Base-by-base conservation (phyloP, 1,139 yeast species). In the Citeromyces hawaiiensis region DNA sequence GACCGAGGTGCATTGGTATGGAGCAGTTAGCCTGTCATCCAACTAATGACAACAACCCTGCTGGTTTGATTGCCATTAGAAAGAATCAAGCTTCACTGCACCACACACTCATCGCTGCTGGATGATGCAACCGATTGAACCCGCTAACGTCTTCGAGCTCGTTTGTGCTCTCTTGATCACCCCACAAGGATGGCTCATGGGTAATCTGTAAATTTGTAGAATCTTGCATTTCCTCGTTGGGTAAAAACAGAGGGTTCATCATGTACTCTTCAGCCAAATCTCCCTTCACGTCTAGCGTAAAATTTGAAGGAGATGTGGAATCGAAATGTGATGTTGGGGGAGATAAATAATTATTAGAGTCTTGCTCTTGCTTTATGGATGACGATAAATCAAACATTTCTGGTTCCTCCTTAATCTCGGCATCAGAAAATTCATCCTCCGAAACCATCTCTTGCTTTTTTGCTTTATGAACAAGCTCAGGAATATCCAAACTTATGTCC, bases 111-210 rank as follows among this genome's bases (percentile, higher is more conserved):
- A 51, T 53, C 59, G 48, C 62, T 57, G 62, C 58, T 53, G 57
- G 55, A 53, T 54, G 60, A 57, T 56, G 61, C 61, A 57, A 59
- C 51, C 54, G 50, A 52, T 56, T 55, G 54, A 19, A 33, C 35
- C 19, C 35, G 35, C 35, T 14, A 33, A 33, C 19, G 17, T 33
- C 35, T n/a, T 33, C 42, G 5, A 34, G 29, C 19, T 36, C 39
- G 18, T 37, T 34, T 19, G 21, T 19, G 7, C 7, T 19, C 21
- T 19, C 21, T 7, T 19, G 21, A 4, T 5, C 7, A 19, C 7
- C 21, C 21, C 21, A 19, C 21, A 19, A 19, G 21, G 21, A 19
- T 19, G 21, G 21, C 31, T 42, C 44, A 15, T 42, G 44, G 21
- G 39, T 42, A 27, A 42, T 42, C 37, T 42, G 42, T 33, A 42